These are phyloP conservation scores for Colletotrichum sp. DNA, from an alignment of 2,329 filamentous ascomycete genomes.

Conservation along the genomic window DNA sequence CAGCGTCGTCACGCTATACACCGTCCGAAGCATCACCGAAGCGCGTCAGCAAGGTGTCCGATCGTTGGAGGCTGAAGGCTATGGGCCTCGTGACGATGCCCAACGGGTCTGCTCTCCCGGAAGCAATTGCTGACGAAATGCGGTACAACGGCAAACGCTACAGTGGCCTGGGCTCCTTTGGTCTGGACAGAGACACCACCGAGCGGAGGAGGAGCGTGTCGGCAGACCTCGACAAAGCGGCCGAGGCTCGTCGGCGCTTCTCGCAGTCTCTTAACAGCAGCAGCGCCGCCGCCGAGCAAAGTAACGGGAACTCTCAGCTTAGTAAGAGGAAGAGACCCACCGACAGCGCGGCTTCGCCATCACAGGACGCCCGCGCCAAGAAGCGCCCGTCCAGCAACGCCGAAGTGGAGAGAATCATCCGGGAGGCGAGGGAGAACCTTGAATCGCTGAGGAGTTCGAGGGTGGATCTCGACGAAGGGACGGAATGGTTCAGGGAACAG, in stretches of 20 bases:
- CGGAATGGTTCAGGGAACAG: constrained; percentile 52
- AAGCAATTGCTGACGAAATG: constrained; percentile 53
- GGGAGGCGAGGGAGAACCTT: constrained; percentile 41
- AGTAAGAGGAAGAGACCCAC: constrained; percentile 27
- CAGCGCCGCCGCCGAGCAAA: neutral
- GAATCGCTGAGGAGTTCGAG: constrained; percentile 42
- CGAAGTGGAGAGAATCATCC: constrained; percentile 43
- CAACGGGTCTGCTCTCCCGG: constrained; percentile 58
- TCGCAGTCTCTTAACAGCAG: constrained; percentile 18
- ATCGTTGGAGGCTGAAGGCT: constrained; percentile 51
- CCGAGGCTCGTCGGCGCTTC: constrained; percentile 18
- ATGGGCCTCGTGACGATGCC: constrained; percentile 59
- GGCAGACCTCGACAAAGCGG: constrained; percentile 38
- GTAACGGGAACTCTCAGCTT: constrained; percentile 22
- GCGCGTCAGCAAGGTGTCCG: constrained; percentile 42
- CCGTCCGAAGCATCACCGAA: constrained; percentile 14
- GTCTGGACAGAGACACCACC: constrained; percentile 28
- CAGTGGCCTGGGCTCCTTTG: constrained; percentile 40
- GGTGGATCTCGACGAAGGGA: constrained; percentile 50
- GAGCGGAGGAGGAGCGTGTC: constrained; percentile 21
- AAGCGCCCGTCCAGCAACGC: constrained; percentile 32
- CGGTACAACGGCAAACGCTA: constrained; percentile 44
- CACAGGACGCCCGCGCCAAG: constrained; percentile 22
- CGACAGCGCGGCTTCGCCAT: constrained; percentile 2
- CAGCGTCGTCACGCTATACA: constrained; percentile 10